Evolutionary conservation across 805 yeast genomes (phyloP).

Genomic region (Myxozyma sirexii): DNA sequence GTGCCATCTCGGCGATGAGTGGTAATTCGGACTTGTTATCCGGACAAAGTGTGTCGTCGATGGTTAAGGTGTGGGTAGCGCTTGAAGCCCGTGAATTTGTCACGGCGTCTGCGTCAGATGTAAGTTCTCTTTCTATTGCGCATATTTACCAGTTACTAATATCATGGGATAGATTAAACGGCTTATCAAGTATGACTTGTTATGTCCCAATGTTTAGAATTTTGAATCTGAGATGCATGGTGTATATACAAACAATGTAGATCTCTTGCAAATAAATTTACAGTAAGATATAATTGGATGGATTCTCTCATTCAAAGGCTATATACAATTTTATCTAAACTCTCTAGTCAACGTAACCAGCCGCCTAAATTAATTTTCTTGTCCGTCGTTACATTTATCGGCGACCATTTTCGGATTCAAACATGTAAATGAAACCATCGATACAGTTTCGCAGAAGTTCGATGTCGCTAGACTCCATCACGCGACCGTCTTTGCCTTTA

Average conservation of each 20-base stretch:
- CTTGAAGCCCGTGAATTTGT: constrained; percentile 86
- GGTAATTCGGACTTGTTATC: constrained; percentile 44
- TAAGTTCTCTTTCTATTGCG: constrained; percentile 42
- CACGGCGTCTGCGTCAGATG: constrained; percentile 78
- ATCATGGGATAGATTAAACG: constrained; percentile 40
- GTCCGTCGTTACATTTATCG: no score
- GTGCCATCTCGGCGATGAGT: constrained; percentile 52
- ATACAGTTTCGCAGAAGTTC: not conserved
- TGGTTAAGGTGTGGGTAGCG: constrained; percentile 90
- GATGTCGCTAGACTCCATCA: not conserved
- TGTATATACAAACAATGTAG: no score
- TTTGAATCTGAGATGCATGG: no score
- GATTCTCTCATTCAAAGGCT: no score
- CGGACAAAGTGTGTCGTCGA: constrained; percentile 54
- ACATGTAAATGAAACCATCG: constrained; percentile 10
- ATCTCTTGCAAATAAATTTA: no score
- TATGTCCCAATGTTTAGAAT: constrained; percentile 56
- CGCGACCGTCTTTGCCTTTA: not conserved
- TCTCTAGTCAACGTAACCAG: not conserved
- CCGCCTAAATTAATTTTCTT: no score
- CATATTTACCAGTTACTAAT: no score
- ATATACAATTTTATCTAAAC: not conserved
- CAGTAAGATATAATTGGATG: no score
- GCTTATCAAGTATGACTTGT: constrained; percentile 65
- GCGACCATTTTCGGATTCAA: constrained; percentile 14